Conservation (phyloP, 164 flowering plant species). For the Saururus chinensis region DNA sequence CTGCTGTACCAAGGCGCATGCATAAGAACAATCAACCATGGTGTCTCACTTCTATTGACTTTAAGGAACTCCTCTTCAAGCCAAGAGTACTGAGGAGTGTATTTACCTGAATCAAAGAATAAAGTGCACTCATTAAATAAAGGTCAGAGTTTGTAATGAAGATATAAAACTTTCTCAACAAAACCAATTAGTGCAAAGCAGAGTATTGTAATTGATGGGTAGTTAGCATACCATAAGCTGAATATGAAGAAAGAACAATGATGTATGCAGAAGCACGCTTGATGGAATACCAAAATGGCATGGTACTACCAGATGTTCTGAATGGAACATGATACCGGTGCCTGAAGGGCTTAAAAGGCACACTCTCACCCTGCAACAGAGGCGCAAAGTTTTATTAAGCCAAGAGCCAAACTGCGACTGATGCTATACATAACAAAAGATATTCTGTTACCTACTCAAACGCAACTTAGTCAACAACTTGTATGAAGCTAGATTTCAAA, state of each 20-base stretch:
- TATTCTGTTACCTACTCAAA: no score
- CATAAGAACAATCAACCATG: constrained; percentile 80
- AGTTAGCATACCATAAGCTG: constrained; percentile 47
- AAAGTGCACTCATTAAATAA: neutral
- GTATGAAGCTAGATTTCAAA: no score
- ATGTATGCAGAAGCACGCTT: constrained; percentile 77
- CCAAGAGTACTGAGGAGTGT: constrained; percentile 76
- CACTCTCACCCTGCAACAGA: constrained; percentile 48
- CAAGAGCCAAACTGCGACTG: no score
- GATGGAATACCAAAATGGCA: constrained; percentile 76
- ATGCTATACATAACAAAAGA: no score
- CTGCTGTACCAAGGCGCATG: constrained; percentile 69
- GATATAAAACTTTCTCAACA: no score
- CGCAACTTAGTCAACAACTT: no score
- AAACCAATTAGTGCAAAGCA: no score
- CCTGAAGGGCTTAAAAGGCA: constrained; percentile 58
- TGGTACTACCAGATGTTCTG: constrained; percentile 44
- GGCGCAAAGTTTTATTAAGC: neutral
- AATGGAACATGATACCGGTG: constrained; percentile 52
- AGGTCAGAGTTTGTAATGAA: no score
- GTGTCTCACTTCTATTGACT: constrained; percentile 72
- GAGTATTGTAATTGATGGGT: no score
- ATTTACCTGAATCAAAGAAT: constrained; percentile 25
- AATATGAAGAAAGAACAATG: constrained; percentile 67
- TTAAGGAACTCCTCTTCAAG: constrained; percentile 48